Evolutionary conservation across 2,329 filamentous ascomycete species (phyloP), one percentile per base, ranked within the genome.

Genomic region (Nigrograna mackinnonii): DNA sequence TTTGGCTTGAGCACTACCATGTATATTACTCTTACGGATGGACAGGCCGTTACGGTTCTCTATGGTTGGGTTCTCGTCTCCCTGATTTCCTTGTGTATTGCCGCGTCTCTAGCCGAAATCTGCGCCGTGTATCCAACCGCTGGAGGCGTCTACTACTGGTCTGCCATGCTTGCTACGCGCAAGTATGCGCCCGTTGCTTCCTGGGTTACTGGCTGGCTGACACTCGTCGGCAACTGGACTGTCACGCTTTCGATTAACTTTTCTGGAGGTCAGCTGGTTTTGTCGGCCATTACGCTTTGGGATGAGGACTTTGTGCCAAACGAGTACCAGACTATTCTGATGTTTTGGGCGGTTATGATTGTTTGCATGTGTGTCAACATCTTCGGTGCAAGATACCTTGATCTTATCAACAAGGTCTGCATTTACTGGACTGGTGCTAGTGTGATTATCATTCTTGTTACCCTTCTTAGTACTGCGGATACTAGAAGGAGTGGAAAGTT

Each of bases 101-200:
- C 86, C 19, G 73, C 80, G 3, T 87, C 84, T 17, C 76, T 89
- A 18, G 84, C 83, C 50, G 86, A 90, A 69, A 87, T 90, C 59
- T 88, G 85, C 46, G 86, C 83, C 54, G 83, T 88, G 28, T 89
- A 87, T 59, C 86, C 86, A 17, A 89, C 85, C n/a, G 84, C 84
- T 38, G 86, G 86, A 58, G 86, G 86, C 80, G 83, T 87, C 2
- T 89, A 89, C 65, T 88, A 88, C 70, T 78, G 75, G 84, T 64
- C 79, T 41, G 84, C 84, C 2, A 84, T 88, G 80, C 74, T 89
- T 17, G 77, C 79, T 1, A 85, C 83, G 0, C 77, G 74, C 28
- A 73, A 83, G 60, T 88, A 80, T 72, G 83, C 84, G 4, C 84
- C 84, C 2, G 75, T 87, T 39, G 81, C 85, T 35, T 82, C 78